A percentile compares a stretch with the other conserved stretches of the same genome.
Conservation (phyloP, 257 asterid genomes). For the Capsicum rhomboideum region DNA sequence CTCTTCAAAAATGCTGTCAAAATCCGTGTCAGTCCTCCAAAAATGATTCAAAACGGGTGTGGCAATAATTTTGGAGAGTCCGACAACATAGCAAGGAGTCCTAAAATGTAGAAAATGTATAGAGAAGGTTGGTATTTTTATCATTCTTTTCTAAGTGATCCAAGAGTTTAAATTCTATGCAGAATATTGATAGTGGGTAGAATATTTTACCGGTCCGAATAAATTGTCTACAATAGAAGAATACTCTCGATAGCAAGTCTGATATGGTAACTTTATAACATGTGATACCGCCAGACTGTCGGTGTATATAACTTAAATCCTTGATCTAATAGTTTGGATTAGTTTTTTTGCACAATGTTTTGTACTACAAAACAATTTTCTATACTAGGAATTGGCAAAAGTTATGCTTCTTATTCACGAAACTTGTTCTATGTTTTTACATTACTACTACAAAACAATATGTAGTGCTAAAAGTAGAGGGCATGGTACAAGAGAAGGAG, state of each 20-base stretch:
- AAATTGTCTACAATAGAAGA: neutral
- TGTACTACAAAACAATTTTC: too few relatives aligned
- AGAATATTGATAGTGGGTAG: neutral
- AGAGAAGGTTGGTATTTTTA: neutral
- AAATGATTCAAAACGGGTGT: rapidly evolving
- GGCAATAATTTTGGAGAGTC: neutral
- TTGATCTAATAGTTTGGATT: neutral
- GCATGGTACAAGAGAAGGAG: conserved; percentile 33
- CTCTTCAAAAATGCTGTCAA: neutral
- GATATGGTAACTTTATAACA: neutral
- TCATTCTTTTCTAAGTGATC: neutral
- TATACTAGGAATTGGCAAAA: neutral
- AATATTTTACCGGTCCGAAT: neutral
- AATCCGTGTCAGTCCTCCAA: too few relatives aligned
- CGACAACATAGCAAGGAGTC: neutral
- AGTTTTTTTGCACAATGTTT: neutral
- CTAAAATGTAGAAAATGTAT: neutral
- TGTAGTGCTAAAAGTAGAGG: conserved; percentile 12
- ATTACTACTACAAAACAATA: neutral
- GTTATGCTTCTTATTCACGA: neutral
- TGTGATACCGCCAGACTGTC: neutral
- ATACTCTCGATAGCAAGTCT: neutral
- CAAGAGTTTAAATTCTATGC: neutral
- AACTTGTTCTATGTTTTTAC: too few relatives aligned
- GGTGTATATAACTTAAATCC: neutral